These are phyloP conservation scores for Vaccinium myrtillus DNA, from an alignment of 148 eudicot genomes.

Conservation along the genomic window DNA sequence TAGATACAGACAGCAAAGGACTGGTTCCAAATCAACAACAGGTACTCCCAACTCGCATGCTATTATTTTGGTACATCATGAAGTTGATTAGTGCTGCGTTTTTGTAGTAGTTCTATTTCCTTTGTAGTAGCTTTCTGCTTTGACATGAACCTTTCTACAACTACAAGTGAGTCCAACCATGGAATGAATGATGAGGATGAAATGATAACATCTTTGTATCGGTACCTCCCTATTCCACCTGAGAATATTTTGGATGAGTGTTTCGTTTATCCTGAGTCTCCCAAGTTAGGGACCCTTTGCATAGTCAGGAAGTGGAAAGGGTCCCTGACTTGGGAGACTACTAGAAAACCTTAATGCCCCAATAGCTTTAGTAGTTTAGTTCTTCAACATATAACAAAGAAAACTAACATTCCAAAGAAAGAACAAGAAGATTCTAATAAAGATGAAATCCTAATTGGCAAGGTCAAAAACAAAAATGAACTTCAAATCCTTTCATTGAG, in stretches of 20 bases:
- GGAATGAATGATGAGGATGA: not conserved
- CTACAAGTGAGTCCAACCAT: not conserved
- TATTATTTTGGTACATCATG: not conserved
- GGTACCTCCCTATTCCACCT: not conserved
- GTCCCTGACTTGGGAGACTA: too few relatives aligned
- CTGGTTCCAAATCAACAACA: constrained; percentile 73
- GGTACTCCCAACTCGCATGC: constrained; percentile 36
- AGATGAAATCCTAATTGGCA: too few relatives aligned
- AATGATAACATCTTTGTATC: not conserved
- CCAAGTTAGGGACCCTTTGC: not conserved
- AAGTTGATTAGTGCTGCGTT: not conserved
- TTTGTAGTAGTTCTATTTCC: not conserved
- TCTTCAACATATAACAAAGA: too few relatives aligned
- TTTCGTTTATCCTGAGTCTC: not conserved
- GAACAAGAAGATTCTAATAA: too few relatives aligned
- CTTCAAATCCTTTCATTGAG: too few relatives aligned
- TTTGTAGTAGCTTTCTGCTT: not conserved
- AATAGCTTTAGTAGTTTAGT: too few relatives aligned
- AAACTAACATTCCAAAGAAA: too few relatives aligned
- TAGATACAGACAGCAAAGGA: constrained; percentile 86
- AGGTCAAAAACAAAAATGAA: too few relatives aligned
- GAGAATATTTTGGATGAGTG: not conserved
- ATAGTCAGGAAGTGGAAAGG: not conserved
- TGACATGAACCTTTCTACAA: not conserved
- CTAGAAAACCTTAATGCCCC: too few relatives aligned